Evolutionary conservation across 164 flowering plant species (phyloP).

Genomic region (Akebia trifoliata): DNA sequence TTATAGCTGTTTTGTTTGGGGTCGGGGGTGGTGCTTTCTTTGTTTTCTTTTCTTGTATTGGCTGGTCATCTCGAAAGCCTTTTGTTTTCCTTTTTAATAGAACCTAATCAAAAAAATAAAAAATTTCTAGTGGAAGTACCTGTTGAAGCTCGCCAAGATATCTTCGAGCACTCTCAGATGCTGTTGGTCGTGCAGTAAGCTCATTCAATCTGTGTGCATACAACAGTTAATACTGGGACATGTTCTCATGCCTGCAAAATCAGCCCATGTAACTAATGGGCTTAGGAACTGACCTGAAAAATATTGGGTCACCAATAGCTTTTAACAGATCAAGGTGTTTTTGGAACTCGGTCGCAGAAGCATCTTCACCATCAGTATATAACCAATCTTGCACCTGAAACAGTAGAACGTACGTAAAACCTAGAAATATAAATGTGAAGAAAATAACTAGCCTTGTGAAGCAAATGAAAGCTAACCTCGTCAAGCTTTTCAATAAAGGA

Average conservation of each 20-base stretch:
- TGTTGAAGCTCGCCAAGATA: slow-evolving; percentile 62
- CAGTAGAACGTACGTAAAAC: background rate
- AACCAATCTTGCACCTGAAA: slow-evolving; percentile 95
- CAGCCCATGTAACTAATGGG: background rate
- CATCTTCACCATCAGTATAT: slow-evolving; percentile 97
- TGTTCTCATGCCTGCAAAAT: background rate
- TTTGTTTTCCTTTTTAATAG: too few relatives aligned
- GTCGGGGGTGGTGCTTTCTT: too few relatives aligned
- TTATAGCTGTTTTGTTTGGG: too few relatives aligned
- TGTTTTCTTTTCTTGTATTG: too few relatives aligned
- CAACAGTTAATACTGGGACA: slow-evolving; percentile 8
- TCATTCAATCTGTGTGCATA: slow-evolving; percentile 65
- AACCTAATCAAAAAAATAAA: too few relatives aligned
- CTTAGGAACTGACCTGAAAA: slow-evolving; percentile 53
- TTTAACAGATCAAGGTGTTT: slow-evolving; percentile 59
- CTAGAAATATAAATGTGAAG: background rate
- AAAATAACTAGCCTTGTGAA: slow-evolving; percentile 1
- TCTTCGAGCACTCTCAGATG: slow-evolving; percentile 51
- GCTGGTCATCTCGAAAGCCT: too few relatives aligned
- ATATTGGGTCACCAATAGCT: slow-evolving; percentile 82
- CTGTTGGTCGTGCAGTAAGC: slow-evolving; percentile 74
- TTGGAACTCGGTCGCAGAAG: slow-evolving; percentile 70
- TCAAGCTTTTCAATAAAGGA: slow-evolving; percentile 78
- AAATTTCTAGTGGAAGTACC: too few relatives aligned
- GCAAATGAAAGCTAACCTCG: slow-evolving; percentile 42